A percentile compares a stretch with the other conserved stretches of the same genome.
These are phyloP conservation scores for Auricularia cornea DNA, from an alignment of 768 basidiomycete species.

Conservation along the genomic window DNA sequence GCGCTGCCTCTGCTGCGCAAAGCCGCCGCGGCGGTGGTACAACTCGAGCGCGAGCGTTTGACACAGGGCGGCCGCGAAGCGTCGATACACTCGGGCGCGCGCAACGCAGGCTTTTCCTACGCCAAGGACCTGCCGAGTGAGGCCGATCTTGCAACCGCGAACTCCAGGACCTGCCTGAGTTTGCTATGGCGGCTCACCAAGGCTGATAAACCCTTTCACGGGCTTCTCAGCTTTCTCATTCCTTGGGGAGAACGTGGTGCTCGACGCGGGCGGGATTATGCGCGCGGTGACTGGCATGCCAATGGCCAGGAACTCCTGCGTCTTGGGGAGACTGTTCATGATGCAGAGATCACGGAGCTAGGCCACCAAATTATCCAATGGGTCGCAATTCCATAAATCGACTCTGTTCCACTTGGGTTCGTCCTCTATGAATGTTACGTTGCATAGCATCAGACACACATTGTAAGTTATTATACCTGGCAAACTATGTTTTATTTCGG, in stretches of 20 bases:
- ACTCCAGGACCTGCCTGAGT: not conserved
- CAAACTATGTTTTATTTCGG: not conserved
- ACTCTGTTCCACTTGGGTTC: too few species aligned
- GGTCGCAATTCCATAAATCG: not conserved
- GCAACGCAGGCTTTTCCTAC: not conserved
- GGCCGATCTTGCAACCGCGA: not conserved
- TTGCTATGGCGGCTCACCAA: not conserved
- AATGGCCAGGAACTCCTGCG: conserved; percentile 37
- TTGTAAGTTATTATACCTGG: not conserved
- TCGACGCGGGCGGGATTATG: conserved; percentile 69
- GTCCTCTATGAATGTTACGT: too few species aligned
- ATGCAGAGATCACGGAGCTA: conserved; percentile 41
- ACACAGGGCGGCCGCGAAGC: not conserved
- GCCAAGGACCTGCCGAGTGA: not conserved
- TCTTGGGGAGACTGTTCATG: conserved; percentile 45
- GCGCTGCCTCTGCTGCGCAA: not conserved
- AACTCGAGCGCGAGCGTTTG: not conserved
- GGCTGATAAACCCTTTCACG: not conserved
- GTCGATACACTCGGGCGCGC: not conserved
- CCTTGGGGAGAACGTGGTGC: conserved; percentile 43
- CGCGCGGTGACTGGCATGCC: conserved; percentile 56
- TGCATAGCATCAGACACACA: not conserved
- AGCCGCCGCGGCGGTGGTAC: not conserved
- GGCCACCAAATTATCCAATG: not conserved
- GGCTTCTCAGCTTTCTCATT: conserved; percentile 23